phyloP scores from a whole-genome alignment of 192 early-diverging fungal species.

The Coemansia sp. region DNA sequence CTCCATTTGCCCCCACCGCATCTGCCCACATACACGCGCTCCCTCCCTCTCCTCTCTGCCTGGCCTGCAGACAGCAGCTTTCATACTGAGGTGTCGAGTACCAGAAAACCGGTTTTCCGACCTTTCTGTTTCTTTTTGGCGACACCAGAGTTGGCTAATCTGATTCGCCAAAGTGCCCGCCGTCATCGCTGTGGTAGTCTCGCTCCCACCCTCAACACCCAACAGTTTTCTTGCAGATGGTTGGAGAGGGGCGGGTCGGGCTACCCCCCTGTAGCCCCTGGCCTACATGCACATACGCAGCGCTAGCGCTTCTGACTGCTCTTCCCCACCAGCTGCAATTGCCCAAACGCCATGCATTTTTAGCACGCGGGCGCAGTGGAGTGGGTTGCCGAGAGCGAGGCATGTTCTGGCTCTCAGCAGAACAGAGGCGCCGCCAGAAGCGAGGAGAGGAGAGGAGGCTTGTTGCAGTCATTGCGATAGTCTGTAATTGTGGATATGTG shows the following conservation, averaged over 20 bases:
- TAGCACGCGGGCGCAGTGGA: neutral
- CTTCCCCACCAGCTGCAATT: conserved; percentile 1
- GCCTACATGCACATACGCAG: neutral
- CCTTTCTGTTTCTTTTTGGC: neutral
- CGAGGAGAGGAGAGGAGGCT: neutral
- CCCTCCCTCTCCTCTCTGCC: conserved; percentile 3
- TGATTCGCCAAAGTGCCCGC: neutral
- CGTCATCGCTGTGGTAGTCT: neutral
- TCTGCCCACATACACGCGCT: neutral
- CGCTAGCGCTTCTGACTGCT: conserved; percentile 3
- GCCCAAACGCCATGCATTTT: conserved; percentile 3
- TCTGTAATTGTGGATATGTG: neutral
- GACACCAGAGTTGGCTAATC: neutral
- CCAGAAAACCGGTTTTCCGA: neutral
- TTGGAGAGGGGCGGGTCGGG: neutral
- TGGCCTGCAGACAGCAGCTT: neutral
- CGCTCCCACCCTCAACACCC: conserved; percentile 11
- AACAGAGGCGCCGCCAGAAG: neutral
- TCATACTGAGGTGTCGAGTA: neutral
- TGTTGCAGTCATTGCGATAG: neutral
- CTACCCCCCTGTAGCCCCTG: neutral
- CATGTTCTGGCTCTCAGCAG: neutral
- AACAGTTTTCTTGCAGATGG: neutral
- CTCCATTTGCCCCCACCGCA: neutral
- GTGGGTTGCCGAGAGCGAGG: neutral